Base-by-base conservation (phyloP, 441 rosid genomes). In the Arabidopsis hybrid region DNA sequence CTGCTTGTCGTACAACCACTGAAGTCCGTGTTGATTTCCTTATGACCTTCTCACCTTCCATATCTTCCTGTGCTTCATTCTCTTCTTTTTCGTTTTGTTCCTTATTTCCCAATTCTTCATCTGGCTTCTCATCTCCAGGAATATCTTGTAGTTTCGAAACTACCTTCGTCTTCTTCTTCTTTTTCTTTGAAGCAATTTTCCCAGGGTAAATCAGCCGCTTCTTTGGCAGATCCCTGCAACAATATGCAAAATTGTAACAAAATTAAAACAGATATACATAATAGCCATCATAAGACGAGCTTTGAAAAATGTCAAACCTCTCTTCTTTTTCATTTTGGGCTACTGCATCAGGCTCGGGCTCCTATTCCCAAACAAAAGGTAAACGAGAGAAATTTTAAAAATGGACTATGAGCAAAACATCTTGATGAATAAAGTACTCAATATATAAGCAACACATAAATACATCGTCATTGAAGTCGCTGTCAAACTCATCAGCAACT, bases 11-110 rank as follows among this genome's bases (percentile, higher is more conserved):
- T 47, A 95, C 98, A 80, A 95, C 79, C 51, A 95, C 99, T 0
- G 98, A 86, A 60, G 99, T 95, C 78, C 99, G 88, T 0, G 98
- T 95, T 49, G 99, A 95, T 77, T 95, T 95, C 80, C 99, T 87
- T 50, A 93, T 86, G 18, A 81, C 85, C 73, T 90, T 93, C 85
- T 93, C 97, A 36, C 86, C 88, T 83, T 95, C 95, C 47, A 63
- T 85, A 59, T 90, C 97, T 78, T 93, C 97, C 16, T 85, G 85
- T 49, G 51, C 83, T 78, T 93, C 92, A 50, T 79, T 83, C 49
- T 79, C 85, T 29, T 84, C 85, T 5, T 74, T 78, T 7, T 40
- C 72, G 2, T 65, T 69, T 60, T 66, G 53, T 32, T 72, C 77
- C 34, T 17, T 72, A 34, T 80, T 76, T 73, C 78, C 60, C 65